phyloP scores from a whole-genome alignment of 192 early-diverging fungal species.

The Podila verticillata region DNA sequence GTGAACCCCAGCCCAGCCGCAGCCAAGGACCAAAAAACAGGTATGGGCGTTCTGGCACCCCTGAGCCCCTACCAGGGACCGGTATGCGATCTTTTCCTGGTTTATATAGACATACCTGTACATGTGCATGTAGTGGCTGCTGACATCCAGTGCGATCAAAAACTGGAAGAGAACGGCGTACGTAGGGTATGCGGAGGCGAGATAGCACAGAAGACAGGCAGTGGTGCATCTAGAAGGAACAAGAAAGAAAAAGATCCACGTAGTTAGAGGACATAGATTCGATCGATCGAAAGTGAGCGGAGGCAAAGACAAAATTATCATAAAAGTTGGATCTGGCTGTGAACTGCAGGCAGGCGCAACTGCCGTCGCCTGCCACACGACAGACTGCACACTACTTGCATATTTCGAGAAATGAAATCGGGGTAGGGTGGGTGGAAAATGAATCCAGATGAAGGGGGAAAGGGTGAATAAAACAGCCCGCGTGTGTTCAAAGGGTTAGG shows the following conservation, averaged over 20 bases:
- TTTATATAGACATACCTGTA: conserved; percentile 71
- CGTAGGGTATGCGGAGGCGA: conserved; percentile 72
- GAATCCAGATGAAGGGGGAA: too few species aligned
- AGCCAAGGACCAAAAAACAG: too few species aligned
- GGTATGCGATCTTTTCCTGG: background rate
- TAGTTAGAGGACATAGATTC: background rate
- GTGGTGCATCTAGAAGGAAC: conserved; percentile 77
- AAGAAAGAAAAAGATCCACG: conserved; percentile 4
- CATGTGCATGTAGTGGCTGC: conserved; percentile 99
- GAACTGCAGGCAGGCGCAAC: background rate
- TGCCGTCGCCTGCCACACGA: background rate
- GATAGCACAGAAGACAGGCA: conserved; percentile 88
- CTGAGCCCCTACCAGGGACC: background rate
- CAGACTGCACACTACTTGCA: background rate
- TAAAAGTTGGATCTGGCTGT: background rate
- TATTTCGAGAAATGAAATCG: too few species aligned
- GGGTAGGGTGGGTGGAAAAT: too few species aligned
- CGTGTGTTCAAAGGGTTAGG: too few species aligned
- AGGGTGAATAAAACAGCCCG: too few species aligned
- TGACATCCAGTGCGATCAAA: conserved; percentile 92
- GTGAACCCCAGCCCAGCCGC: too few species aligned
- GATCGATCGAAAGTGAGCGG: background rate
- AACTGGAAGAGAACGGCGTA: conserved; percentile 88
- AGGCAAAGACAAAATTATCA: too few species aligned
- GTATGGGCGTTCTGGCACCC: too few species aligned